Evolutionary conservation across 2,329 filamentous ascomycete species (phyloP).

Genomic region (Stemphylium beticola): DNA sequence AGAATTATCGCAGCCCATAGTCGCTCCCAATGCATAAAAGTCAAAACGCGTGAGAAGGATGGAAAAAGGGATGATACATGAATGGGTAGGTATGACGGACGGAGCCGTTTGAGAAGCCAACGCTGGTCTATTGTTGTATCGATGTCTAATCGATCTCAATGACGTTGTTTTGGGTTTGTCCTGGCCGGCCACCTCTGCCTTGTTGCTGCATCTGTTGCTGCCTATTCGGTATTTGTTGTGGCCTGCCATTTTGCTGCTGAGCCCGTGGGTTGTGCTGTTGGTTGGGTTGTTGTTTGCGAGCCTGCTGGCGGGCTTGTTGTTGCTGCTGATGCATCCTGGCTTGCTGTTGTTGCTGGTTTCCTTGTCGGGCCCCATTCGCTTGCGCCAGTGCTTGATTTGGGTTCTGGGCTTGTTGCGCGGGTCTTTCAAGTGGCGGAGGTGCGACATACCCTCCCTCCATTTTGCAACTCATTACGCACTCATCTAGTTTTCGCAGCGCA

Average conservation of each 20-base stretch:
- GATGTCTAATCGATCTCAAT: constrained; percentile 32
- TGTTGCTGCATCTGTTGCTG: constrained; percentile 11
- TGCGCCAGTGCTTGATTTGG: constrained; percentile 7
- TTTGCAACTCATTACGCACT: constrained; percentile 44
- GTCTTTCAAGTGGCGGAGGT: constrained; percentile 22
- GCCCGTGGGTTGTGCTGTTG: constrained; percentile 19
- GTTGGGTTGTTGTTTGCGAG: constrained; percentile 12
- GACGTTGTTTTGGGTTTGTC: constrained; percentile 20
- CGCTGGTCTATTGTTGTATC: background rate
- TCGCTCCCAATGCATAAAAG: background rate
- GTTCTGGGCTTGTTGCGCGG: constrained; percentile 2
- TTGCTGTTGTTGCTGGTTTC: constrained; percentile 8
- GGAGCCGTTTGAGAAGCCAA: background rate
- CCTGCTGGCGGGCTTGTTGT: constrained; percentile 14
- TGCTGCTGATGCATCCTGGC: constrained; percentile 16
- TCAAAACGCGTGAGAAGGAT: background rate
- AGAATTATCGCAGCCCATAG: too few relatives aligned
- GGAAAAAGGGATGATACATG: background rate
- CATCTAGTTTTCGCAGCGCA: constrained; percentile 48
- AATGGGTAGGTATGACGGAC: background rate
- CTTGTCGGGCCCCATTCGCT: constrained; percentile 7
- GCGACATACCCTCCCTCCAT: constrained; percentile 36
- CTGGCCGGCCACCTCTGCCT: constrained; percentile 11
- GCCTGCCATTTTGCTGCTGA: constrained; percentile 15
- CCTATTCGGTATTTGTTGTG: constrained; percentile 12